phyloP scores from a whole-genome alignment of 148 eudicot genomes.

The Nyssa sinensis region DNA sequence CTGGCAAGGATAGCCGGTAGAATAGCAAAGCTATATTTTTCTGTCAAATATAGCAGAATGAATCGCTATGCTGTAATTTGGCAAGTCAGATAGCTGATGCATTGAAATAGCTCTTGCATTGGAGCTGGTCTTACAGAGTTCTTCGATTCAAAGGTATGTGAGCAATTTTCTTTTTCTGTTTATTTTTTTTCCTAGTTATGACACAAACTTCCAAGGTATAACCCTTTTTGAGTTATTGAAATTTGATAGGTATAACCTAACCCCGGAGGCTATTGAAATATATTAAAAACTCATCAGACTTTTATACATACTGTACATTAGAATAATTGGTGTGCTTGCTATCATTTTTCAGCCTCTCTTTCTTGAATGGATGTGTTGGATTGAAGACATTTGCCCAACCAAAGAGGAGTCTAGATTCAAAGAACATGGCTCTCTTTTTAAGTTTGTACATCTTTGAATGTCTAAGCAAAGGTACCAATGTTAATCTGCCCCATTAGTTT shows the following conservation, averaged over 20 bases:
- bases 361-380: not conserved
- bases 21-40: too few species aligned
- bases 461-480: not conserved
- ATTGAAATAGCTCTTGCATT: too few species aligned
- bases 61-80: too few species aligned
- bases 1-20: too few species aligned
- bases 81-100: too few species aligned
- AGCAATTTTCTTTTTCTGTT: not conserved
- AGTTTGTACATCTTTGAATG: not conserved
- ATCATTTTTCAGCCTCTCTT: not conserved
- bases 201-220: not conserved
- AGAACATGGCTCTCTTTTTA: not conserved
- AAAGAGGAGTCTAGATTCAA: not conserved
- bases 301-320: not conserved
- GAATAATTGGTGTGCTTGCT: not conserved
- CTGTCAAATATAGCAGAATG: too few species aligned
- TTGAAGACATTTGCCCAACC: not conserved
- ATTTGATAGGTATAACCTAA: not conserved
- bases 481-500: too few species aligned
- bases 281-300: not conserved
- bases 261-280: too few species aligned
- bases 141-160: constrained; percentile 3
- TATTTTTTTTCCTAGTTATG: too few species aligned
- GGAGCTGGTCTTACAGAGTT: too few species aligned
- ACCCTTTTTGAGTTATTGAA: not conserved